Conservation (phyloP, 2,329 filamentous ascomycete species). For the Colletotrichum limetticola region DNA sequence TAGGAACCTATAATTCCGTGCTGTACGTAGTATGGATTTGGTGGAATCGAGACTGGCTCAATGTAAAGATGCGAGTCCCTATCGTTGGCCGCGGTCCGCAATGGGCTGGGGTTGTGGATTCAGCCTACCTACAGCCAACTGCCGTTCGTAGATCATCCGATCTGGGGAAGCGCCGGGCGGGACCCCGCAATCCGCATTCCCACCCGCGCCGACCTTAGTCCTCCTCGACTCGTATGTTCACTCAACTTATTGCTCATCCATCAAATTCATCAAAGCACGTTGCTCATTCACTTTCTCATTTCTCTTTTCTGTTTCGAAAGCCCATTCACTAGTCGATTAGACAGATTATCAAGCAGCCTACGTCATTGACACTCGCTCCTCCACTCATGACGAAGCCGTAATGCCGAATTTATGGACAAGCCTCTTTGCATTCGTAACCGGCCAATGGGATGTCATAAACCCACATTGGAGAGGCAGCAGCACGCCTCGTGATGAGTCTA, state of each 20-base stretch:
- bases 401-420: constrained; percentile 7
- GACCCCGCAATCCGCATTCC: constrained; percentile 26
- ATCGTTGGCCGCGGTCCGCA: constrained; percentile 6
- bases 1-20: background rate
- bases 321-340: background rate
- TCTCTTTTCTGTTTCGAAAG: background rate
- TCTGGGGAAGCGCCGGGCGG: constrained; percentile 26
- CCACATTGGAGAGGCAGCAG: background rate
- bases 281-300: background rate
- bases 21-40: background rate
- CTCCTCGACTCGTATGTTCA: background rate
- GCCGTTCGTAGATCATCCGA: constrained; percentile 20
- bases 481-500: background rate
- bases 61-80: background rate
- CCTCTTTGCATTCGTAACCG: constrained; percentile 11
- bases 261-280: background rate
- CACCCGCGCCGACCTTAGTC: constrained; percentile 10
- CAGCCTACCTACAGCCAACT: constrained; percentile 8
- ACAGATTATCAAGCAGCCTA: background rate
- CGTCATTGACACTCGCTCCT: background rate
- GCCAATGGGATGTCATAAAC: constrained; percentile 6
- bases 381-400: background rate
- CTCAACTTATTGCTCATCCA: background rate
- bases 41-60: background rate
- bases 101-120: constrained; percentile 9